Percentiles rank a stretch among this genome's conserved stretches.
Evolutionary conservation across 1,284 basidiomycete species (phyloP).

Genomic region (Mixia osmundae): DNA sequence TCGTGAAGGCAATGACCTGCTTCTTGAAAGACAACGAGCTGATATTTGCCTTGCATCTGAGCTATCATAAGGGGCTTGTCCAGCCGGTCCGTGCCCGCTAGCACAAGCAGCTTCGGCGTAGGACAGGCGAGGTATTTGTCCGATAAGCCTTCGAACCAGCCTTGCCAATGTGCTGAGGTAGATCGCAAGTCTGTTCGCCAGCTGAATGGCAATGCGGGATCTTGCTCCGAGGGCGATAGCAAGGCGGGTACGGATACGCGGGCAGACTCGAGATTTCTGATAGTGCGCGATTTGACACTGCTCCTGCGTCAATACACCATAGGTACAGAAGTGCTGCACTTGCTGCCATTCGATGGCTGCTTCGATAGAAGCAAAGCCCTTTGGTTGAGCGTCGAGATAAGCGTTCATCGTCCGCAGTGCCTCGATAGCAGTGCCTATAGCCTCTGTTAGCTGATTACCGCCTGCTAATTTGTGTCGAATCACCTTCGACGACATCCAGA

Average conservation of each 20-base stretch:
- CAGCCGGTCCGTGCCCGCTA: constrained; percentile 78
- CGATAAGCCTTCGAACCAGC: constrained; percentile 75
- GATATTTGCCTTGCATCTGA: constrained; percentile 92
- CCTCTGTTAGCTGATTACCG: background rate
- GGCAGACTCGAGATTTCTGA: constrained; percentile 54
- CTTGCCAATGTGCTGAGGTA: constrained; percentile 25
- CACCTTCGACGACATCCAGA: constrained; percentile 88
- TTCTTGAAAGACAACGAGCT: constrained; percentile 59
- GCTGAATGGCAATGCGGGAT: constrained; percentile 17
- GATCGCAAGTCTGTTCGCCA: constrained; percentile 56
- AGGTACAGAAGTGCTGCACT: constrained; percentile 21
- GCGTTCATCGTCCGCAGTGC: constrained; percentile 73
- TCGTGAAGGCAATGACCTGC: constrained; percentile 90
- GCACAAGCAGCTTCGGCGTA: constrained; percentile 59
- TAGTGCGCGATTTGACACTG: constrained; percentile 48
- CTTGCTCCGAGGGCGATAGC: constrained; percentile 29
- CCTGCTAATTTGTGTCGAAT: background rate
- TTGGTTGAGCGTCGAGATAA: constrained; percentile 62
- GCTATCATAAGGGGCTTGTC: constrained; percentile 91
- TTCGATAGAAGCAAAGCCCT: constrained; percentile 54
- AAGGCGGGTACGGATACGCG: constrained; percentile 61
- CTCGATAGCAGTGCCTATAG: constrained; percentile 68
- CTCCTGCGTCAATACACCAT: background rate
- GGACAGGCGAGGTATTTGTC: constrained; percentile 46
- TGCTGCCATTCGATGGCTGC: constrained; percentile 91